Conservation (phyloP, 352 stramenopile genomes). For the Globisporangium nodosum region DNA sequence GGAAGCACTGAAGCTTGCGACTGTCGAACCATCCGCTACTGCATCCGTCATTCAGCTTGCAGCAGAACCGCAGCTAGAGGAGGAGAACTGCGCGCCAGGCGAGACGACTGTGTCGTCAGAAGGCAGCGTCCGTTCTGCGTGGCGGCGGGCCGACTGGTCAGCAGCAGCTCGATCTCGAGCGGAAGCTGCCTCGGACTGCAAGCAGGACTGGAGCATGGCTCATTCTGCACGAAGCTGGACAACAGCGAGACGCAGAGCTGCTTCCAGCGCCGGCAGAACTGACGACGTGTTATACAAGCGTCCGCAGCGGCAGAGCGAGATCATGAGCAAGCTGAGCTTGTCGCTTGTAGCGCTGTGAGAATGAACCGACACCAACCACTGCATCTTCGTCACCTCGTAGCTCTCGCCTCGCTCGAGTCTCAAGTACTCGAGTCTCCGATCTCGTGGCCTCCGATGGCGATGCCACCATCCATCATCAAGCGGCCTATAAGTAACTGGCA, state of each 20-base stretch:
- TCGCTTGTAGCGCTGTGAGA: no score
- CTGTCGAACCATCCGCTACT: neutral
- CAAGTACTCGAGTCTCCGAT: no score
- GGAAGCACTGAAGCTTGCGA: neutral
- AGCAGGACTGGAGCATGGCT: slow-evolving; percentile 23
- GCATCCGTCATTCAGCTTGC: neutral
- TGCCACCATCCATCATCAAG: no score
- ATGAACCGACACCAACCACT: neutral
- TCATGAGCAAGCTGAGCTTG: no score
- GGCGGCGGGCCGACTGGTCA: slow-evolving; percentile 10
- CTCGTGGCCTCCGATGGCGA: no score
- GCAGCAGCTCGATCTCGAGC: slow-evolving; percentile 14
- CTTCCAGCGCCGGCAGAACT: neutral
- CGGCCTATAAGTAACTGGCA: neutral
- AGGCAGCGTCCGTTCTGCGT: slow-evolving; percentile 31
- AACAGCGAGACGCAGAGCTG: slow-evolving; percentile 23
- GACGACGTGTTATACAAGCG: neutral
- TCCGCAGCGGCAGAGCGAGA: no score
- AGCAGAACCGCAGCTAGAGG: no score
- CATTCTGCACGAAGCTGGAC: slow-evolving; percentile 23
- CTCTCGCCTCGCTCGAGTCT: no score
- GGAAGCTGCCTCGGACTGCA: slow-evolving; percentile 32
- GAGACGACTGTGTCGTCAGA: slow-evolving; percentile 27
- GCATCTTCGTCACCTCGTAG: no score
- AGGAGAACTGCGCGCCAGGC: slow-evolving; percentile 5